Base-by-base conservation (phyloP, 768 basidiomycete species). In the Polyporus arcularius region DNA sequence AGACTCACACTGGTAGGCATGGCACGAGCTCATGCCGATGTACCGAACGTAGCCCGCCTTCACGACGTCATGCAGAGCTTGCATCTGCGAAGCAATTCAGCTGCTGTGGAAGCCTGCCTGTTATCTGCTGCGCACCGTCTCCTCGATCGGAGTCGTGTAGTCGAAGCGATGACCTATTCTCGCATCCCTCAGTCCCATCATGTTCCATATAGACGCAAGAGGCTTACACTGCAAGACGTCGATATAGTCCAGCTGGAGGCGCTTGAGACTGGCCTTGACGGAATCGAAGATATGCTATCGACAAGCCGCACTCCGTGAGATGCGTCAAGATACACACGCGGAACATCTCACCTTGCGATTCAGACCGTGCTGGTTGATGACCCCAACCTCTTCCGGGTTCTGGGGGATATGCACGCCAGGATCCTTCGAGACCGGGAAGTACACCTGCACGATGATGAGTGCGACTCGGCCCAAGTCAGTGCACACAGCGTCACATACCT, bases 201-300 rank as follows among this genome's bases (percentile, higher is more conserved):
- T 2, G 1, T 26, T 26, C 21, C 21, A 26, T 26, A 26, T 26
- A 2, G 2, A 26, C 21, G 21, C 21, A 11, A 3, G 35, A 1
- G 35, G 3, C 74, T 50, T 58, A 77, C 81, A 81, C 68, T 82
- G 85, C 31, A 86, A 74, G 4, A 87, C 65, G 65, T 88, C 87
- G 55, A 88, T 79, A 59, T 87, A 83, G 53, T 86, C 84, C 48
- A 73, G 68, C 55, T 78, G 75, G 28, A 81, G 74, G 38, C 80
- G 74, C 43, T 75, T 69, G 43, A 81, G 63, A 55, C 76, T 78
- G 48, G 73, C 68, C 61, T 80, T 76, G n/a, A 82, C 80, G 77
- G 74, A 65, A 40, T 79, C 81, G 64, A 84, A 82, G 62, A 84
- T 82, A 60, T 82, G 80, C 76, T 82, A 32, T 1, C 21, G 30